Percentiles rank a stretch among this genome's conserved stretches.
phyloP scores from a whole-genome alignment of 1,139 yeast species.

The Blastobotrys indianensis region DNA sequence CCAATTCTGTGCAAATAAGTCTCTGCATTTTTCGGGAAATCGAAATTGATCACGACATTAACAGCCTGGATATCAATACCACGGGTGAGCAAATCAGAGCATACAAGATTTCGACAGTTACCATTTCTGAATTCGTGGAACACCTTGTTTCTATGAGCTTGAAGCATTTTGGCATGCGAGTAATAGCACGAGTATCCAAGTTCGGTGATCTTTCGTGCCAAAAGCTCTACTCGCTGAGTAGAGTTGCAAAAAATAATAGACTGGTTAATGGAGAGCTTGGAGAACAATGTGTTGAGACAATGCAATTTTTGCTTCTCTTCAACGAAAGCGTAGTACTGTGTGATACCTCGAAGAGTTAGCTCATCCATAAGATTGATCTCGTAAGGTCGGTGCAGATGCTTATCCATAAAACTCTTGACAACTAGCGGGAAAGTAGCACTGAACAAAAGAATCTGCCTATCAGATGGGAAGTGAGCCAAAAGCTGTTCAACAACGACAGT shows the following conservation, averaged over 20 bases:
- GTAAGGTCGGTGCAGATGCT: constrained; percentile 84
- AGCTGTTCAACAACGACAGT: constrained; percentile 84
- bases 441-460: constrained; percentile 81
- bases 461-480: constrained; percentile 68
- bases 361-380: constrained; percentile 98
- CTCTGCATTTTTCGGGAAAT: constrained; percentile 97
- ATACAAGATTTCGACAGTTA: constrained; percentile 91
- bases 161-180: constrained; percentile 97
- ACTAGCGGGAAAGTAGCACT: constrained; percentile 95
- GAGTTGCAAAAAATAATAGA: constrained; percentile 96
- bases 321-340: constrained; percentile 95
- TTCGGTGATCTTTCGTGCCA: constrained; percentile 94
- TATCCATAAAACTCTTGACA: constrained; percentile 88
- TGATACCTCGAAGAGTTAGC: constrained; percentile 88
- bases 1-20: constrained; percentile 98
- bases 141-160: constrained; percentile 93
- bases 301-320: constrained; percentile 95
- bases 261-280: constrained; percentile 91
- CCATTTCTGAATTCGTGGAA: constrained; percentile 99
- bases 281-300: constrained; percentile 89
- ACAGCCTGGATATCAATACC: constrained; percentile 99
- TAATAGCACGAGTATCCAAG: constrained; percentile 95
- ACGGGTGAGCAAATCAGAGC: constrained; percentile 94
- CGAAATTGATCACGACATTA: constrained; percentile 94
- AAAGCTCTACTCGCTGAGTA: constrained; percentile 88